phyloP scores from a whole-genome alignment of 2,329 filamentous ascomycete species.

The Leptographium flavum region DNA sequence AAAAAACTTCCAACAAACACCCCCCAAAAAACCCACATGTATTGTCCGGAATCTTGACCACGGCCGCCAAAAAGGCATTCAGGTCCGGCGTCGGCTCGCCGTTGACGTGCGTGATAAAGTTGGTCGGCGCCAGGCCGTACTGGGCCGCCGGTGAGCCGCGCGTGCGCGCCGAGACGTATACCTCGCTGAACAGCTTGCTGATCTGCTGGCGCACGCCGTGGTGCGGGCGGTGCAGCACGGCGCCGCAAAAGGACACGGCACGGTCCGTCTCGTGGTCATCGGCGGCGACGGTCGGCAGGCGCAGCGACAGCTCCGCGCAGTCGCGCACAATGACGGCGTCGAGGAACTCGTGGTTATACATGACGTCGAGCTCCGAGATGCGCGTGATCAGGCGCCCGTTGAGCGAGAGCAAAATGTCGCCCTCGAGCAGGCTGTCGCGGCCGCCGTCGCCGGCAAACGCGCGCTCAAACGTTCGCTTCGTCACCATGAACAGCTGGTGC shows the following conservation, averaged over 20 bases:
- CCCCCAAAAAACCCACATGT: constrained; percentile 46
- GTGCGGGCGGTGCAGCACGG: constrained; percentile 82
- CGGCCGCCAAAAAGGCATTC: constrained; percentile 63
- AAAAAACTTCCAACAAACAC: not conserved
- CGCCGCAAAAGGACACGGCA: constrained; percentile 88
- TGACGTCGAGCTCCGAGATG: constrained; percentile 84
- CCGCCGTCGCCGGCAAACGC: constrained; percentile 14
- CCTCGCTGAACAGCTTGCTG: constrained; percentile 86
- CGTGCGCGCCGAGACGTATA: constrained; percentile 83
- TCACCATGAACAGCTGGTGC: constrained; percentile 95
- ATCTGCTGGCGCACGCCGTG: constrained; percentile 96
- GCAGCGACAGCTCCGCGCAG: constrained; percentile 61
- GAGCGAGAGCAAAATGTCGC: constrained; percentile 81
- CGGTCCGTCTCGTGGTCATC: constrained; percentile 86
- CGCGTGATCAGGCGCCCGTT: constrained; percentile 88
- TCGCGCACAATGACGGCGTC: constrained; percentile 79
- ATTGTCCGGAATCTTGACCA: constrained; percentile 83
- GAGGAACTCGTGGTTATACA: constrained; percentile 79
- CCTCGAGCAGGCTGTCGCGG: constrained; percentile 57
- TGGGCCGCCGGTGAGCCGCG: constrained; percentile 75
- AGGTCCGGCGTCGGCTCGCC: constrained; percentile 73
- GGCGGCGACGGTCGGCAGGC: constrained; percentile 73
- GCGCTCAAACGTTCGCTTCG: constrained; percentile 61
- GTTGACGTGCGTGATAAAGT: constrained; percentile 96
- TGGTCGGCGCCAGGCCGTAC: constrained; percentile 86